Evolutionary conservation across 75 land plant species (phyloP), one percentile per base, ranked within the genome.

Genomic region (Cryptomeria japonica): DNA sequence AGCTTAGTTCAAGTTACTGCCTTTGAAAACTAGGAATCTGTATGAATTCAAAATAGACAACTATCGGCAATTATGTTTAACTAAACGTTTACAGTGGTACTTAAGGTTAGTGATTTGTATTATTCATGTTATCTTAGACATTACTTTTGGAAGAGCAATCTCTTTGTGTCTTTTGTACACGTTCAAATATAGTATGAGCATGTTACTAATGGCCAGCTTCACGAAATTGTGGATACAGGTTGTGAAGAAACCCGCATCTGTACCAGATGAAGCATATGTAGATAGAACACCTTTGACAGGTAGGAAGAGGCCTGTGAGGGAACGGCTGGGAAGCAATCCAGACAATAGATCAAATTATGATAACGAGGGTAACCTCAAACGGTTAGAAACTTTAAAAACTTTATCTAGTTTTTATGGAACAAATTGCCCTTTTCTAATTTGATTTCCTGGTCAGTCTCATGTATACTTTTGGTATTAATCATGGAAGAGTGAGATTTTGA

Each of bases 301-400:
- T 84, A 85, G 87, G 12, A 91, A 88, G 86, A 61, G 91, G 82
- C 88, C 94, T 31, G 89, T 91, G 32, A 88, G 87, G 78, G 94
- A 89, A 73, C 89, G 92, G 31, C 84, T 93, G 41, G 93, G 92
- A 49, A 87, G 86, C 76, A 88, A 84, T 86, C 73, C 77, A n/a
- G 91, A 83, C 47, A 44, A 68, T 79, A 49, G 85, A 44, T 44
- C 84, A 82, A 44, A 28, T 82, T 82, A 82, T 44, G 84, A 82
- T 82, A 47, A 39, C 84, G 51, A 82, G 84, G 41, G 31, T 12
- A 44, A 82, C 47, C 49, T 82, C 32, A 82, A 82, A 82, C 84
- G 84, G 84, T 82, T 4, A 82, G 84, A 82, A 51, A 3, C 49
- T 3, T 82, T 42, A 51, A 42, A 25, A 22, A 44, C 46, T 10